These are phyloP conservation scores for Xylariaceae sp. DNA, from an alignment of 2,329 filamentous ascomycete genomes.

Conservation along the genomic window DNA sequence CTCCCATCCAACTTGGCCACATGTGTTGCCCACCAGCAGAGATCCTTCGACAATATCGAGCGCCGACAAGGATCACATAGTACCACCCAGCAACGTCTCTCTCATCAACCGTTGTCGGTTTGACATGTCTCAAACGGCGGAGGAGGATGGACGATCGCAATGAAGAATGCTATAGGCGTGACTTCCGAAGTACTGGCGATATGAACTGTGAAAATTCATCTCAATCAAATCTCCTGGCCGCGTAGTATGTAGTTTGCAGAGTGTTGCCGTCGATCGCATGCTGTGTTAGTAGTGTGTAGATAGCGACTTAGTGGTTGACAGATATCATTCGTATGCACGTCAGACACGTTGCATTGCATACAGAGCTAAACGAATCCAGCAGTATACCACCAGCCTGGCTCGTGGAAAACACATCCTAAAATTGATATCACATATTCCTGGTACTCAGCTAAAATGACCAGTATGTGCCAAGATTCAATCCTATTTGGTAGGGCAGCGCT, in stretches of 20 bases:
- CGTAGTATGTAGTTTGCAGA: constrained; percentile 8
- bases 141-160: neutral
- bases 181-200: neutral
- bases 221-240: neutral
- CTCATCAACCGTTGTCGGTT: constrained; percentile 5
- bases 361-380: constrained; percentile 7
- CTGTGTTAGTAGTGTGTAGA: constrained; percentile 9
- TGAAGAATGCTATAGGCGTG: neutral
- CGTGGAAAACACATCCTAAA: constrained; percentile 4
- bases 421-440: neutral
- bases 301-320: constrained; percentile 15
- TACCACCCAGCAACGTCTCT: constrained; percentile 11
- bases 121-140: constrained; percentile 19
- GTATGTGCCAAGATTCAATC: neutral
- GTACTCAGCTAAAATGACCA: neutral
- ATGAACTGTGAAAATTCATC: neutral
- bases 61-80: constrained; percentile 8
- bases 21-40: neutral
- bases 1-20: neutral
- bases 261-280: constrained; percentile 10
- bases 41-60: neutral
- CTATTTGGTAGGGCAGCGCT: neutral
- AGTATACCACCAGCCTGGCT: constrained; percentile 25
- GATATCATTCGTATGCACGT: constrained; percentile 24
- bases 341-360: constrained; percentile 23